Base-by-base conservation (phyloP, 2,329 filamentous ascomycete genomes). In the Daldinia sp. region DNA sequence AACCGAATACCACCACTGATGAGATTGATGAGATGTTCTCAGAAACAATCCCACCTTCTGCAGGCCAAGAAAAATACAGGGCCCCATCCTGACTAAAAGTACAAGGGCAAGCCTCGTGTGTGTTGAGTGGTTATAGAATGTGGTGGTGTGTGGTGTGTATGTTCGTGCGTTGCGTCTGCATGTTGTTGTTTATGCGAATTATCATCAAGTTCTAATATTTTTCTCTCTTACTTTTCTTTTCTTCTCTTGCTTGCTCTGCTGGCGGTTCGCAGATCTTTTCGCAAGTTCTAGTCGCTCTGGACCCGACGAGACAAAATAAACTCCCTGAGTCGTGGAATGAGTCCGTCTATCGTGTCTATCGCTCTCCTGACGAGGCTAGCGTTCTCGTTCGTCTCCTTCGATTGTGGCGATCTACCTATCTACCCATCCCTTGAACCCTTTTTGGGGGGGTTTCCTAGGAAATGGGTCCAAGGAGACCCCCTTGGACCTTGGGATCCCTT, bases 251-350 rank as follows among this genome's bases (percentile, higher is more conserved):
- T 63, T 60, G 69, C 69, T 69, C 63, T 65, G 67, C 42, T 72
- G 69, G 69, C 69, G 56, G 51, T 65, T 28, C 63, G 33, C 56
- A 60, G 63, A 66, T 69, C 69, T 2, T 41, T 59, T 23, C 20
- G 20, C 56, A 59, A 64, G 64, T 41, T 68, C 56, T 70, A 62
- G 64, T 67, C 46, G 41, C 41, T 46, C 18, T 59, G 41, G 56
- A 48, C 42, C 42, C 15, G 44, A 37, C 57, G 68, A 64, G 63
- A 63, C 37, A 41, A 54, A 54, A 44, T 41, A 51, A 51, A 70
- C 59, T 63, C 65, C 65, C 65, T 68, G 68, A 71, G 54, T 71
- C 68, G 65, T 71, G 62, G 68, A 68, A 68, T 42, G 46, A 60
- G 67, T 60, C 58, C 56, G 60, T 54, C 46, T 51, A 48, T 48